Evolutionary conservation across 2,329 filamentous ascomycete species (phyloP).

Genomic region (Pseudomassariella vexata): DNA sequence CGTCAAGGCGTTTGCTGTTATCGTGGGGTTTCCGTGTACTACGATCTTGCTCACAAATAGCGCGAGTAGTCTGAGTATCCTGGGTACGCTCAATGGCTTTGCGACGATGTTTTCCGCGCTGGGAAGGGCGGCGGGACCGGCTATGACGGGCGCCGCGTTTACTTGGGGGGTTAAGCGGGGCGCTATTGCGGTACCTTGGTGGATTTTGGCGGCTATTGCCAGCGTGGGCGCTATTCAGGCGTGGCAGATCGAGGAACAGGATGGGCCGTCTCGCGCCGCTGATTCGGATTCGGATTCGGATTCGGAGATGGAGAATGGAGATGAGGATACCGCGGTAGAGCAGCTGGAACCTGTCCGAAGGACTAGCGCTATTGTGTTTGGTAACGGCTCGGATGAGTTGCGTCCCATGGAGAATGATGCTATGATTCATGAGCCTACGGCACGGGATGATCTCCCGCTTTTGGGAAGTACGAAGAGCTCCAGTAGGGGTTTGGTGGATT

Average conservation of each 20-base stretch:
- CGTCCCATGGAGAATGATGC: slow-evolving; percentile 6
- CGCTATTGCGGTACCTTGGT: slow-evolving; percentile 77
- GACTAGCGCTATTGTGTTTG: slow-evolving; percentile 3
- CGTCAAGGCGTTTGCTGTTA: slow-evolving; percentile 67
- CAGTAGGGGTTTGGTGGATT: slow-evolving; percentile 1
- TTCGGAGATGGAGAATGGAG: slow-evolving; percentile 24
- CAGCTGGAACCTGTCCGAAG: not conserved
- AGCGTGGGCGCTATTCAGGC: slow-evolving; percentile 64
- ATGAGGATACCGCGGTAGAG: slow-evolving; percentile 10
- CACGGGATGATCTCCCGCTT: slow-evolving; percentile 8
- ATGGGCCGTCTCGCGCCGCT: slow-evolving; percentile 50
- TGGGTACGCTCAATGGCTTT: slow-evolving; percentile 87
- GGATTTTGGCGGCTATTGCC: slow-evolving; percentile 62
- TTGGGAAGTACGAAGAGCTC: slow-evolving; percentile 8
- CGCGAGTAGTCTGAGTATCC: slow-evolving; percentile 64
- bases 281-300: slow-evolving; percentile 16
- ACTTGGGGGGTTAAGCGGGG: slow-evolving; percentile 69
- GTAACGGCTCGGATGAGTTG: slow-evolving; percentile 1
- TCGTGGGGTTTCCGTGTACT: slow-evolving; percentile 82
- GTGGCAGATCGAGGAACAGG: slow-evolving; percentile 68
- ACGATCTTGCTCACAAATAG: slow-evolving; percentile 91
- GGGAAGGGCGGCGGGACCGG: slow-evolving; percentile 74
- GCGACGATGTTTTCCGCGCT: slow-evolving; percentile 78
- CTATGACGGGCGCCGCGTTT: slow-evolving; percentile 66
- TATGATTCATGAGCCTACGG: slow-evolving; percentile 7